phyloP scores from a whole-genome alignment of 1,284 basidiomycete genomes.

The Porogramme epimiltina region DNA sequence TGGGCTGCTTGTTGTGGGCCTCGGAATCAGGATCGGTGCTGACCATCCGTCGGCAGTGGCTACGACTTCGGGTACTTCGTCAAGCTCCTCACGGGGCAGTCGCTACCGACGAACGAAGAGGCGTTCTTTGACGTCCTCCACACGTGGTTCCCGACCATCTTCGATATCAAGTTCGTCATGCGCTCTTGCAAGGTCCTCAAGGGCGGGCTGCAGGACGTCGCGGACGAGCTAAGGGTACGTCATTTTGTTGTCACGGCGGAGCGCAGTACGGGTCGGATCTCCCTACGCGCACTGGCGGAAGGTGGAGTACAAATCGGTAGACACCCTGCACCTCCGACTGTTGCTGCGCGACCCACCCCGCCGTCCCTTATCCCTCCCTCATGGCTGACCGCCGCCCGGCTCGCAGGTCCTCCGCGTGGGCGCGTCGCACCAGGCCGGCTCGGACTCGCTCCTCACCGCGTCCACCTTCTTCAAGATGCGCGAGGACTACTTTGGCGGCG shows the following conservation, averaged over 20 bases:
- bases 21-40: not conserved
- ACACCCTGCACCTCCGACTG: too few relatives aligned
- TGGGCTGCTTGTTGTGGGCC: not conserved
- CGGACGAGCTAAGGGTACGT: constrained; percentile 86
- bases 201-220: constrained; percentile 94
- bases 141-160: constrained; percentile 96
- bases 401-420: constrained; percentile 85
- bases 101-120: constrained; percentile 88
- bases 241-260: not conserved
- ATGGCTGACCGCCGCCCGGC: constrained; percentile 2
- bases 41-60: constrained; percentile 57
- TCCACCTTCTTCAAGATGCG: constrained; percentile 97
- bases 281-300: too few relatives aligned
- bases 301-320: too few relatives aligned
- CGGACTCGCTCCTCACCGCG: constrained; percentile 92
- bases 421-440: constrained; percentile 94
- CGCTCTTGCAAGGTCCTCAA: constrained; percentile 87
- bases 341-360: too few relatives aligned
- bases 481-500: constrained; percentile 86
- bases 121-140: constrained; percentile 88
- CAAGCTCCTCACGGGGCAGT: constrained; percentile 89
- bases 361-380: not conserved
- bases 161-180: constrained; percentile 98
- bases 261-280: too few relatives aligned
- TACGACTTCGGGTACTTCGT: constrained; percentile 99